Base-by-base conservation (phyloP, 176 grass and related monocot species). In the Poa pratensis region DNA sequence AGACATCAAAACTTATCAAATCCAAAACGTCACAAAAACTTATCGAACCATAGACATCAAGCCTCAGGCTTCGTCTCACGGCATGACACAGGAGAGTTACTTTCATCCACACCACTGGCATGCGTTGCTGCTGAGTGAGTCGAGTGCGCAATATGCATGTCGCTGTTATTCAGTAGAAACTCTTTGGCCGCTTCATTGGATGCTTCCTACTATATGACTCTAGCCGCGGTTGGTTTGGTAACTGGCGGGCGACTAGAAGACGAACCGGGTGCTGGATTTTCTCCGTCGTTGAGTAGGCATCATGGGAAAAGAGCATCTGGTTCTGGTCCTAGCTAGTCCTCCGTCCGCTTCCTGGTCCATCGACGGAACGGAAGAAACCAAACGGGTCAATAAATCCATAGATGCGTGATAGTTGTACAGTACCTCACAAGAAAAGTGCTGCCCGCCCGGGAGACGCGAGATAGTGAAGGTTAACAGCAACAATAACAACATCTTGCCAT, bases 221-320 rank as follows among this genome's bases (percentile, higher is more conserved):
- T 11, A 34, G 78, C 53, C 10, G 66, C 28, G 13, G 62, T 22
- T 73, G 42, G 43, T 45, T 45, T 77, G 67, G 82, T 48, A 48
- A 48, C 52, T 76, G 69, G 13, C 24, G 14, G 49, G 45, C 45
- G 10, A 14, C 49, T 80, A 80, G 50, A 66, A 76, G 82, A 84
- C 53, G 74, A 84, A 19, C 55, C 54, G 22, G 81, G 76, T 34
- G 87, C 69, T 63, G 63, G 40, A 88, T 83, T 77, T 23, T 83
- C 32, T 79, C 54, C 40, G 15, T 11, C 39, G 54, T 12, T 24
- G 54, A 28, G 81, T 73, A 54, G 75, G 30, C 86, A 28, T 70
- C 88, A 51, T 60, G 62, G 52, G 52, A 27, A 17, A n/a, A 28
- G 52, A 40, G 37, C 82, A 11, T 40, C 82, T 16, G 67, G 58